Evolutionary conservation across 495 filamentous ascomycete species (phyloP), one percentile per base, ranked within the genome.

Genomic region (Letharia lupina): DNA sequence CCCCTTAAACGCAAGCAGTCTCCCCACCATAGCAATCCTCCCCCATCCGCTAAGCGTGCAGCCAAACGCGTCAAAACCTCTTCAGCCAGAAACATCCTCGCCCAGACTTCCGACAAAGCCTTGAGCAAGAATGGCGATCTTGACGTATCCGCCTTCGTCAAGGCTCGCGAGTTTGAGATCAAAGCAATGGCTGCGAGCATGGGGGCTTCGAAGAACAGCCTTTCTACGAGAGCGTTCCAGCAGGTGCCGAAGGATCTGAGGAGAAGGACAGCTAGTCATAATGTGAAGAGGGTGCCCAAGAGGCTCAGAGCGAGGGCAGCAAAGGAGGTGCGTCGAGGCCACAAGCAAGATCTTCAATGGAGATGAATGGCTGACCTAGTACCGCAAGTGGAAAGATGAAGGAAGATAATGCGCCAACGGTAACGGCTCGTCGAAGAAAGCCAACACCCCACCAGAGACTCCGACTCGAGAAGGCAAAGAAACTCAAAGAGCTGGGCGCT

Each of bases 351-450:
- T 23, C 4, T 23, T 20, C 9, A 16, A 23, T 31, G 57, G 52
- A 28, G 13, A 12, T 44, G 54, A 61, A 40, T 13, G 42, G 50
- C 68, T 69, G 68, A 67, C 62, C 6, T 31, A 42, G 42, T 23
- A 40, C 18, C 47, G 54, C 56, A 66, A 70, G 64, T 47, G 31
- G 60, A 41, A 71, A 84, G 82, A 93, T 95, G 89, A 78, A 79
- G 62, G 90, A 92, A 62, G 94, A 97, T 71, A 97, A 98, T 65
- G 96, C 94, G 0, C 92, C 94, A 2, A 93, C 87, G 0, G 84
- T 92, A 18, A 89, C 83, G 37, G 78, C 87, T 6, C 86, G 84
- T 45, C 86, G 86, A 69, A 82, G 90, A 61, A 90, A 88, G 74
- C 86, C 86, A 13, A 85, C 84, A 28, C 86, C 86, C 7, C 81